phyloP scores from a whole-genome alignment of 768 basidiomycete genomes.

The Pholiota microspora region DNA sequence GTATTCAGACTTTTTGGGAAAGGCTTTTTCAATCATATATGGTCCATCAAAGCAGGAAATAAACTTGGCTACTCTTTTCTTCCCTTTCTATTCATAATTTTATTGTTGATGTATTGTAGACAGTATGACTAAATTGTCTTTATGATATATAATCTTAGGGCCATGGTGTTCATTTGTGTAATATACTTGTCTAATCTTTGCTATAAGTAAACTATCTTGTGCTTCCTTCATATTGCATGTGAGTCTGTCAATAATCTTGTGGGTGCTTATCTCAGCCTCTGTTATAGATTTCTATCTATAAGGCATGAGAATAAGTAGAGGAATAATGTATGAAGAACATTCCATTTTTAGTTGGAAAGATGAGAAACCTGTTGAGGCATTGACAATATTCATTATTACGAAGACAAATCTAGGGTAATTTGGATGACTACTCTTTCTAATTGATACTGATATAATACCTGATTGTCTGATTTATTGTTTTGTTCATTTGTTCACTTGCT shows the following conservation, averaged over 20 bases:
- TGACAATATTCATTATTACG: slow-evolving; percentile 31
- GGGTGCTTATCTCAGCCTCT: not conserved
- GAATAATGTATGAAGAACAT: slow-evolving; percentile 23
- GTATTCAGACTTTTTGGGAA: slow-evolving; percentile 21
- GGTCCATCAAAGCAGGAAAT: slow-evolving; percentile 35
- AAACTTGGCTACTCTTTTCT: slow-evolving; percentile 37
- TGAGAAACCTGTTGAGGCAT: slow-evolving; percentile 29
- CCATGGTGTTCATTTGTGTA: slow-evolving; percentile 27
- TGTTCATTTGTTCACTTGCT: slow-evolving; percentile 30
- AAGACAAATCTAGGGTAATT: slow-evolving; percentile 28
- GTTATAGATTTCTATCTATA: slow-evolving; percentile 10
- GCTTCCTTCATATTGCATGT: slow-evolving; percentile 5
- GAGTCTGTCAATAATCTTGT: slow-evolving; percentile 1
- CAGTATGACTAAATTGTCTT: slow-evolving; percentile 35
- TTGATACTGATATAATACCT: slow-evolving; percentile 26
- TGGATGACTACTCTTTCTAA: slow-evolving; percentile 30
- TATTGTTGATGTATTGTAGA: slow-evolving; percentile 28
- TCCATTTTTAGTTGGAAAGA: slow-evolving; percentile 29
- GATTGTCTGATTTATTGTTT: slow-evolving; percentile 29
- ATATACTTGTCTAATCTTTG: slow-evolving; percentile 24
- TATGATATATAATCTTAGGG: slow-evolving; percentile 19
- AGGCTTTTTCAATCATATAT: slow-evolving; percentile 12
- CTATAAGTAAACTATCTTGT: not conserved
- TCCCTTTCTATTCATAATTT: slow-evolving; percentile 28
- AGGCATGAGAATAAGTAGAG: slow-evolving; percentile 18